phyloP scores from a whole-genome alignment of 306 rosid species.

The Pyrus bretschneideri region DNA sequence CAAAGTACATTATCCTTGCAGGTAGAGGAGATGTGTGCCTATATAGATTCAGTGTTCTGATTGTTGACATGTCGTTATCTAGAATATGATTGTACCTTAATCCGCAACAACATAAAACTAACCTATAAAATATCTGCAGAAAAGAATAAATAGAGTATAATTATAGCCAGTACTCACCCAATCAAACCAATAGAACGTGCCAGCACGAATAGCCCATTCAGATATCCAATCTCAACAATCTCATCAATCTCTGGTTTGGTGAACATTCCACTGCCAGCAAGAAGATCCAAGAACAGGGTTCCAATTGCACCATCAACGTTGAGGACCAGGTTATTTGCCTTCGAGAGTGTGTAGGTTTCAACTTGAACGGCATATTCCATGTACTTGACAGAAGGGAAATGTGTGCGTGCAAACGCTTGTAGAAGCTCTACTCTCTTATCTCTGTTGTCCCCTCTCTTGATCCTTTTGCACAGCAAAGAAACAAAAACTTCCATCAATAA shows the following conservation, averaged over 20 bases:
- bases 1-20: constrained; percentile 10
- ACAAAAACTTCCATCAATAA: constrained; percentile 13
- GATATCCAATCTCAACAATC: constrained; percentile 90
- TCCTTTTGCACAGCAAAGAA: constrained; percentile 51
- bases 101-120: background rate
- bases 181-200: constrained; percentile 98
- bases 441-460: constrained; percentile 95
- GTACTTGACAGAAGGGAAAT: constrained; percentile 95
- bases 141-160: constrained; percentile 6
- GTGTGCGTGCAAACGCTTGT: constrained; percentile 76
- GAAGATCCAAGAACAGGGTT: constrained; percentile 96
- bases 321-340: constrained; percentile 92
- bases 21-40: constrained; percentile 8
- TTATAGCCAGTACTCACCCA: constrained; percentile 51
- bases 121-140: background rate
- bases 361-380: constrained; percentile 97
- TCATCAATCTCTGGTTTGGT: constrained; percentile 85
- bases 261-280: constrained; percentile 97
- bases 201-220: constrained; percentile 90
- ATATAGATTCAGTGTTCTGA: constrained; percentile 15
- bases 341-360: constrained; percentile 85
- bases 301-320: constrained; percentile 99
- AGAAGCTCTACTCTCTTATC: constrained; percentile 97
- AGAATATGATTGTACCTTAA: constrained; percentile 13
- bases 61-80: constrained; percentile 4